phyloP scores from a whole-genome alignment of 2,329 filamentous ascomycete species.

The Pseudonectria buxi region DNA sequence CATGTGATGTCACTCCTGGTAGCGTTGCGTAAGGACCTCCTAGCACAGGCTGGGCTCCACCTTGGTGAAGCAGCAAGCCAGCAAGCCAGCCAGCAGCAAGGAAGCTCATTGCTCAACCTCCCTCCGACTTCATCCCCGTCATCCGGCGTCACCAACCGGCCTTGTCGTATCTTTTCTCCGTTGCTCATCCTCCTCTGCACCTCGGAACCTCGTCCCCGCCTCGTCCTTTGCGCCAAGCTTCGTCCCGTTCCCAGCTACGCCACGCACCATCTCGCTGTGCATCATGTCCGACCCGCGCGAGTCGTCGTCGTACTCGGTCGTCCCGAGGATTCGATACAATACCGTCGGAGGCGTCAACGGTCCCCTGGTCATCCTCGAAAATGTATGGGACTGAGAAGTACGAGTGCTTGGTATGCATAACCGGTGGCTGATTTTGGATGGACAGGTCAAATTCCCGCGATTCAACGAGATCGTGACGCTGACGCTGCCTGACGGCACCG shows the following conservation, averaged over 20 bases:
- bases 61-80: constrained; percentile 25
- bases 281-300: constrained; percentile 52
- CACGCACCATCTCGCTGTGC: constrained; percentile 15
- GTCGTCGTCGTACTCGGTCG: constrained; percentile 53
- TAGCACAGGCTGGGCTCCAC: constrained; percentile 28
- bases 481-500: constrained; percentile 90
- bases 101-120: constrained; percentile 26
- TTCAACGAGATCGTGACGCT: constrained; percentile 98
- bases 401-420: constrained; percentile 3
- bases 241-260: constrained; percentile 8
- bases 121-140: constrained; percentile 30
- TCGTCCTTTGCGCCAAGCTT: constrained; percentile 1
- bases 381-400: constrained; percentile 48
- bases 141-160: constrained; percentile 14
- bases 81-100: too few relatives aligned
- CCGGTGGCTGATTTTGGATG: not conserved
- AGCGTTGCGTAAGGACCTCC: constrained; percentile 12
- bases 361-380: constrained; percentile 93
- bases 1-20: constrained; percentile 33
- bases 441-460: constrained; percentile 88
- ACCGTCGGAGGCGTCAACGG: constrained; percentile 98
- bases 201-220: not conserved
- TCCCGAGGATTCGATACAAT: constrained; percentile 78
- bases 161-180: constrained; percentile 12
- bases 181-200: constrained; percentile 11